Conservation (phyloP, 1,284 basidiomycete species). For the Cutaneotrichosporon daszewskae region DNA sequence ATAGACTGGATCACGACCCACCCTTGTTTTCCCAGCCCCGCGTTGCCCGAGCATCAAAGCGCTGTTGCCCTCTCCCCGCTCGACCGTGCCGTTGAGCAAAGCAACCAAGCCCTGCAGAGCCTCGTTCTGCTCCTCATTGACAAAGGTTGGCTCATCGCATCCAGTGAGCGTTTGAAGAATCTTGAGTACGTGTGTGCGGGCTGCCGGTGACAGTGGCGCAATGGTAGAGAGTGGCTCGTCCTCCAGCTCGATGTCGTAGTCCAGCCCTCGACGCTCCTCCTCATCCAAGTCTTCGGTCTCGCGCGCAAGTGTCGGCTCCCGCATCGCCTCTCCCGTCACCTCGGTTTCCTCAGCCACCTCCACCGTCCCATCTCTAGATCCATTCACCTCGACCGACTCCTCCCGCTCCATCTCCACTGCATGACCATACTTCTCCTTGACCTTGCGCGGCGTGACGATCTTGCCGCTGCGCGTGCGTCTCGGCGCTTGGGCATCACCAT, state of each 20-base stretch:
- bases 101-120: constrained; percentile 51
- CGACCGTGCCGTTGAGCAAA: constrained; percentile 65
- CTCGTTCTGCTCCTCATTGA: constrained; percentile 40
- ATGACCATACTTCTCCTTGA: constrained; percentile 24
- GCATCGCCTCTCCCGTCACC: constrained; percentile 1
- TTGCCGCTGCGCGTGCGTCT: constrained; percentile 39
- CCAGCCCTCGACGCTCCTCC: not conserved
- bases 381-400: constrained; percentile 6
- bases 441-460: constrained; percentile 18
- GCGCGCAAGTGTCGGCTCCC: too few species aligned
- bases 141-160: constrained; percentile 27
- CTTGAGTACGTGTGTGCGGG: constrained; percentile 16
- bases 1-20: constrained; percentile 47
- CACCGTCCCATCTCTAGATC: too few species aligned
- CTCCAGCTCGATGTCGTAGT: not conserved
- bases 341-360: constrained; percentile 3
- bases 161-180: constrained; percentile 35
- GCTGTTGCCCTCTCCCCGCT: constrained; percentile 80
- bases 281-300: constrained; percentile 5
- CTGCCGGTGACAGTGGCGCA: constrained; percentile 13
- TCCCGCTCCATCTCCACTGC: constrained; percentile 3
- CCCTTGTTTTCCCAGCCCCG: constrained; percentile 76
- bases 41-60: constrained; percentile 75
- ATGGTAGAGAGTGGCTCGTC: not conserved
- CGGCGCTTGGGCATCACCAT: constrained; percentile 41